Evolutionary conservation across 495 filamentous ascomycete species (phyloP), one percentile per base, ranked within the genome.

Genomic region (Letharia lupina): DNA sequence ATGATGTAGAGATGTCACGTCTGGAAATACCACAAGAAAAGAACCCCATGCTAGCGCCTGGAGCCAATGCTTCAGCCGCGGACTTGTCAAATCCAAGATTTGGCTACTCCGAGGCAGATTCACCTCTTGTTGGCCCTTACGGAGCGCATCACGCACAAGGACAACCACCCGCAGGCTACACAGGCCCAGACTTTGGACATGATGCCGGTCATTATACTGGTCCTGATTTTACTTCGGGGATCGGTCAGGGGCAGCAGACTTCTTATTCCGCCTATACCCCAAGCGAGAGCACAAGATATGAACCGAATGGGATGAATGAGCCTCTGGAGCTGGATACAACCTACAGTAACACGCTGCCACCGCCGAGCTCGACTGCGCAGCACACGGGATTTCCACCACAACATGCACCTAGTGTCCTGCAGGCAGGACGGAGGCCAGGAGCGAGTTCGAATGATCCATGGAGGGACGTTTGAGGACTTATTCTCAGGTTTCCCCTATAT

Each of bases 1-100:
- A 81, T 9, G 78, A 79, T 60, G 76, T 86, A 56, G 84, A 86
- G 68, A 79, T 87, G 81, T 78, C 81, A 61, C 75, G 79, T 11
- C 69, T 87, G 67, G 76, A 84, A 63, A 20, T 76, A 70, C 45
- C 66, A 64, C 10, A 76, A 61, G 35, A 80, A 79, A 23, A 70
- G n/a, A 70, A 84, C 65, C 41, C 80, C 75, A 64, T 82, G 81
- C 63, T 48, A 10, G 50, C 50, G 20, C 60, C 39, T n/a, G 45
- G 37, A 6, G 60, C 61, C 13, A 61, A 64, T 31, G 68, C 61
- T 35, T 67, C 65, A 28, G 61, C 52, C 18, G 48, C 65, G 6
- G 57, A 60, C 15, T 31, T 65, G 39, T 41, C 63, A 4, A 58
- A 57, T 11, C 61, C 68, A n/a, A 28, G 42, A 45, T 39, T 50